These are phyloP conservation scores for Fusarium heterosporum DNA, from an alignment of 2,329 filamentous ascomycete genomes.

Conservation along the genomic window DNA sequence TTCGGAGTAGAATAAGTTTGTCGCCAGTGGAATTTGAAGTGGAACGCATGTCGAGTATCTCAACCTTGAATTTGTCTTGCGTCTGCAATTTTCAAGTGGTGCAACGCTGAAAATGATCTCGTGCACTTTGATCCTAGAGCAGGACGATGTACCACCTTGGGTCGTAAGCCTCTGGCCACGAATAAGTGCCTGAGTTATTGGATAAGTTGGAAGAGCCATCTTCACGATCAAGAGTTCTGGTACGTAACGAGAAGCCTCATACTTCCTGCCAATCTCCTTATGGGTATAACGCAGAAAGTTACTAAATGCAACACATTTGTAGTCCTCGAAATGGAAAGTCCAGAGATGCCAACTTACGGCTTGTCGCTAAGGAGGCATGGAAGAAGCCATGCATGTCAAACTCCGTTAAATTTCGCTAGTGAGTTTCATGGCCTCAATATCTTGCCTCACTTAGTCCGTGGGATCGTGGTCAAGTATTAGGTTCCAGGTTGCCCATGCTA, in stretches of 20 bases:
- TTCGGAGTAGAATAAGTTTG: constrained; percentile 31
- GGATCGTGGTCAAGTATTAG: neutral
- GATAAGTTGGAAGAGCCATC: neutral
- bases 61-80: constrained; percentile 16
- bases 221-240: neutral
- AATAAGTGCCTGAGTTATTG: neutral
- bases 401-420: neutral
- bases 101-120: constrained; percentile 19
- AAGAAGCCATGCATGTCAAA: neutral
- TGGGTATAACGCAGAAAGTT: neutral
- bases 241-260: neutral
- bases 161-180: neutral
- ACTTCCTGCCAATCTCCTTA: constrained; percentile 1
- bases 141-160: constrained; percentile 7
- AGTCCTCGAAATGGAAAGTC: neutral
- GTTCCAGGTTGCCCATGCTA: neutral
- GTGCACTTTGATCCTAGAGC: constrained; percentile 14
- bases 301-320: neutral
- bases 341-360: neutral
- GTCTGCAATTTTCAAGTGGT: constrained; percentile 24
- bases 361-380: neutral
- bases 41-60: constrained; percentile 16
- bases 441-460: neutral
- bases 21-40: constrained; percentile 18
- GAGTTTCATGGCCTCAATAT: neutral